A percentile compares a stretch with the other conserved stretches of the same genome.
Evolutionary conservation across 2,329 filamentous ascomycete species (phyloP).

Genomic region (Botryosphaeria agaves): DNA sequence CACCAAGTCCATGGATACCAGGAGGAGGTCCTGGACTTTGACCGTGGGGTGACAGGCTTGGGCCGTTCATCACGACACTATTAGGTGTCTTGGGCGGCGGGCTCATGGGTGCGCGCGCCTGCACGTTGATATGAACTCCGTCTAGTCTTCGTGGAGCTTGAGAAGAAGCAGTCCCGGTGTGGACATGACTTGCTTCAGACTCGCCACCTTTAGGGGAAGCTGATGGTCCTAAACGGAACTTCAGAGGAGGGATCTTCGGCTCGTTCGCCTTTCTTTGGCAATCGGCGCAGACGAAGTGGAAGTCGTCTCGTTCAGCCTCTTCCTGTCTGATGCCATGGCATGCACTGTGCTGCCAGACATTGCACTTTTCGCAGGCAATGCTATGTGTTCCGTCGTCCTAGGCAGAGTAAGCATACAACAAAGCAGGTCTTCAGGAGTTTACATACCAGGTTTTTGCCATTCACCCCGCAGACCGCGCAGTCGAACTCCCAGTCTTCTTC

Average conservation of each 20-base stretch:
- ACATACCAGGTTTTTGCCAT: slow-evolving; percentile 57
- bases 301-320: slow-evolving; percentile 70
- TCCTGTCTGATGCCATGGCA: slow-evolving; percentile 66
- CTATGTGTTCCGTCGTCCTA: slow-evolving; percentile 85
- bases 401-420: slow-evolving; percentile 7
- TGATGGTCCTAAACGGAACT: slow-evolving; percentile 20
- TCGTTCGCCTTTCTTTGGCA: slow-evolving; percentile 51
- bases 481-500: slow-evolving; percentile 91
- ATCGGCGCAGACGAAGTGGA: slow-evolving; percentile 67
- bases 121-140: neutral
- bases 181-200: neutral
- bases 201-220: neutral
- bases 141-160: neutral
- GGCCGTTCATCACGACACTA: slow-evolving; percentile 20
- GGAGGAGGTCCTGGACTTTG: slow-evolving; percentile 25
- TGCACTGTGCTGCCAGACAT: slow-evolving; percentile 91
- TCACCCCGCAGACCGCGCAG: slow-evolving; percentile 69
- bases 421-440: neutral
- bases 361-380: slow-evolving; percentile 85
- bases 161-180: slow-evolving; percentile 2
- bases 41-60: slow-evolving; percentile 25
- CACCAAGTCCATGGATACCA: slow-evolving; percentile 9
- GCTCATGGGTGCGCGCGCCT: too few relatives aligned
- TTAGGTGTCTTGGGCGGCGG: slow-evolving; percentile 8
- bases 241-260: slow-evolving; percentile 44